Base-by-base conservation (phyloP, 768 basidiomycete genomes). In the Agaricus blazei region DNA sequence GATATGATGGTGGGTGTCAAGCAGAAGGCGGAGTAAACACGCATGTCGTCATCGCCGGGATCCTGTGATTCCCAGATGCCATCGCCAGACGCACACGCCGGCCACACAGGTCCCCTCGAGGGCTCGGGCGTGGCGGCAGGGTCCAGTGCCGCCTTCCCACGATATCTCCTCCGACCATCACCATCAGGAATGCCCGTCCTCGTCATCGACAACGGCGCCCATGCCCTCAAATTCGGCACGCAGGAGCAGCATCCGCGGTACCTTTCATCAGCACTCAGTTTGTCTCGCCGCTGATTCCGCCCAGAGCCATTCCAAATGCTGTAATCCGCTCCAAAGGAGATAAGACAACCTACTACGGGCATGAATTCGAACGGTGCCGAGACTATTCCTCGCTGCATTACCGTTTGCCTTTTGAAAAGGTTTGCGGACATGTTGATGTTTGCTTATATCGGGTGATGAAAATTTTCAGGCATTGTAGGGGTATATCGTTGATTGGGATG, bases 401-500 rank as follows among this genome's bases (percentile, higher is more conserved):
- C 66, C 81, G 93, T 12, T 68, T 93, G 37, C 90, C 95, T 0
- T 88, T 95, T 58, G 95, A 97, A 68, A 86, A 90, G 81, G 95
- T 90, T 63, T 56, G 68, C 31, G 41, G 43, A 41, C 26, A 28
- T 34, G 8, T 12, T 29, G 12, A 15, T 9, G 24, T 29, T 34
- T 53, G 23, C 49, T 57, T 26, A 34, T 53, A 52, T 57, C 40
- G 48, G 50, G 58, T 55, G 43, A 54, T 43, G 34, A 54, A 48
- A 51, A 46, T 50, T 65, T 58, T 62, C 59, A 68, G 63, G 51
- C 34, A 24, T 53, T 60, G 43, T 67, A 97, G 95, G 95, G 95
- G 27, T 92, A 88, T 69, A 74, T 96, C 14, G 87, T 91, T 28
- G 93, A 96, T 64, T 98, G 95, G 95, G 94, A 97, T 60, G 88